phyloP scores from a whole-genome alignment of 1,139 yeast species.

The Saccharomyces pastorianus region DNA sequence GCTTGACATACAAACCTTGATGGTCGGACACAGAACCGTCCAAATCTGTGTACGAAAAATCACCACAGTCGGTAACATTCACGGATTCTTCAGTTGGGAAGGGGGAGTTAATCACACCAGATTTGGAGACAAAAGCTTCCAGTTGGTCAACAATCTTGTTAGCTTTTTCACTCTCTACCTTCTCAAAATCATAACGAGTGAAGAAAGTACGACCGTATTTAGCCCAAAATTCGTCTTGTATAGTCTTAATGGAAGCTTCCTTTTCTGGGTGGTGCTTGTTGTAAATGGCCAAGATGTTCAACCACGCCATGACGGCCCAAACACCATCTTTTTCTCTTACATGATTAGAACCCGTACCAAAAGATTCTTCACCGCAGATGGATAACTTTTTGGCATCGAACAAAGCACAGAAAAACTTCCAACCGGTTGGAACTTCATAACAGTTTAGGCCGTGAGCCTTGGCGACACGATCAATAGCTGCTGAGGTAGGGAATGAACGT shows the following conservation, averaged over 20 bases:
- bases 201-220: slow-evolving; percentile 96
- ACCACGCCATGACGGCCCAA: slow-evolving; percentile 97
- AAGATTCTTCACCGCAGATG: slow-evolving; percentile 96
- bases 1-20: slow-evolving; percentile 83
- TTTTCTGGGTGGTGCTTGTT: slow-evolving; percentile 48
- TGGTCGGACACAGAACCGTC: slow-evolving; percentile 88
- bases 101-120: slow-evolving; percentile 39
- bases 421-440: slow-evolving; percentile 97
- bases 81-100: slow-evolving; percentile 39
- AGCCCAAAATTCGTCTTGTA: slow-evolving; percentile 81
- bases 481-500: slow-evolving; percentile 97
- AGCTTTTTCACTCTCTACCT: slow-evolving; percentile 72
- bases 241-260: slow-evolving; percentile 63
- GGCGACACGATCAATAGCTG: slow-evolving; percentile 90
- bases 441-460: slow-evolving; percentile 61
- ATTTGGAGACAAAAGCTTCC: slow-evolving; percentile 37
- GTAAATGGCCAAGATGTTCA: slow-evolving; percentile 82
- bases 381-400: slow-evolving; percentile 89
- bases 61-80: slow-evolving; percentile 68
- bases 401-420: slow-evolving; percentile 95
- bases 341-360: slow-evolving; percentile 96
- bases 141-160: slow-evolving; percentile 55
- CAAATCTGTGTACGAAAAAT: slow-evolving; percentile 86
- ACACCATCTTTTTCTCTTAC: slow-evolving; percentile 96
- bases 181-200: slow-evolving; percentile 91